phyloP scores from a whole-genome alignment of 306 rosid species.

The Aeschynomene evenia region DNA sequence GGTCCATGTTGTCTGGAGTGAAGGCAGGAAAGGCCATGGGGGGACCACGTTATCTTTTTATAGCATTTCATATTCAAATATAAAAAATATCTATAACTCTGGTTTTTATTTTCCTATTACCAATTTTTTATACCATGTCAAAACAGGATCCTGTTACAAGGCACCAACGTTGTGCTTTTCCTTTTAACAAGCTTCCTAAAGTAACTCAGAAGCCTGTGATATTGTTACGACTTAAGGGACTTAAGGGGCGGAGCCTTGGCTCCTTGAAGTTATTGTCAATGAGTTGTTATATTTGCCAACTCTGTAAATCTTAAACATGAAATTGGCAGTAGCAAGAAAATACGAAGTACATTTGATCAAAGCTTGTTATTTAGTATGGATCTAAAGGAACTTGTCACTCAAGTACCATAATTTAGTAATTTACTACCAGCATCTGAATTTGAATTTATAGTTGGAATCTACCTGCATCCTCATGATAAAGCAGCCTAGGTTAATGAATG shows the following conservation, averaged over 20 bases:
- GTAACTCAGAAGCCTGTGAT: background rate
- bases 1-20: conserved; percentile 42
- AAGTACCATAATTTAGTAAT: background rate
- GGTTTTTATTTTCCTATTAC: background rate
- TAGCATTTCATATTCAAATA: background rate
- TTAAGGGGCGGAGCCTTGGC: background rate
- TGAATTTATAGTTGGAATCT: background rate
- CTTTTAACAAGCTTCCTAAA: background rate
- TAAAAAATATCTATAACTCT: background rate
- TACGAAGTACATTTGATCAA: background rate
- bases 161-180: background rate
- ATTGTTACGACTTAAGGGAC: background rate
- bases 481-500: background rate
- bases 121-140: background rate
- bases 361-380: too few species aligned
- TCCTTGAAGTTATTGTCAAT: background rate
- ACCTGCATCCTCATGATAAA: background rate
- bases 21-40: conserved; percentile 5
- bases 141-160: background rate
- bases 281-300: background rate
- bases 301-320: background rate
- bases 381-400: background rate
- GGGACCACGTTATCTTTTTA: conserved; percentile 29
- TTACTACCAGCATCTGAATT: background rate
- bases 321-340: background rate